Percentiles rank a stretch among this genome's conserved stretches.
Evolutionary conservation across 768 basidiomycete genomes (phyloP).

Genomic region (Stropharia rugosoannulata): DNA sequence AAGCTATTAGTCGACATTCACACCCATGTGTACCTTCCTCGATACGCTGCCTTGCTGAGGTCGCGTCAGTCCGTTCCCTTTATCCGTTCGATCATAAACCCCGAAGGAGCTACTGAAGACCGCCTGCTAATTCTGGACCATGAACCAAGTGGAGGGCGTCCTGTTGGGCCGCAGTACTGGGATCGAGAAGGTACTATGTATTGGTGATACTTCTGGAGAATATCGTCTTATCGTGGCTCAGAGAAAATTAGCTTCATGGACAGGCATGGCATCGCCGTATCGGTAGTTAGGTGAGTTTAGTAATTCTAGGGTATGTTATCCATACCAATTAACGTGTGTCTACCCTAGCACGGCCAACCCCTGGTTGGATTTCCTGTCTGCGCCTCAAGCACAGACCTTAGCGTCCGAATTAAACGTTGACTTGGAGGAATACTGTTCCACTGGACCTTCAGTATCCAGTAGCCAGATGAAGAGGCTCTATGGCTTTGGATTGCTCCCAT

Average conservation of each 20-base stretch:
- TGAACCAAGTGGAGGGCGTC: constrained; percentile 77
- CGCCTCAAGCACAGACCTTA: constrained; percentile 61
- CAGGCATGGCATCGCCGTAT: constrained; percentile 74
- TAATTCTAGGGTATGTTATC: not conserved
- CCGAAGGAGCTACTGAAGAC: constrained; percentile 56
- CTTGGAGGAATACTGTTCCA: constrained; percentile 76
- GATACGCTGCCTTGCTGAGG: constrained; percentile 71
- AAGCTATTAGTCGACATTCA: constrained; percentile 74
- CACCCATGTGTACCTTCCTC: constrained; percentile 82
- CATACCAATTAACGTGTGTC: constrained; percentile 2
- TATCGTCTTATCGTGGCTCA: constrained; percentile 1
- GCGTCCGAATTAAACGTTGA: constrained; percentile 75
- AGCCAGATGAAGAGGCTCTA: constrained; percentile 62
- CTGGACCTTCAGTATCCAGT: constrained; percentile 45
- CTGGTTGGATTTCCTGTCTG: constrained; percentile 85
- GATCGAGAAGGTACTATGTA: constrained; percentile 39
- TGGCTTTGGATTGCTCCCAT: constrained; percentile 82
- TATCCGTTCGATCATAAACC: constrained; percentile 49
- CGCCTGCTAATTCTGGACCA: constrained; percentile 76
- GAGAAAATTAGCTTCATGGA: constrained; percentile 86
- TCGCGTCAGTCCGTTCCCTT: constrained; percentile 63
- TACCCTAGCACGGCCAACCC: constrained; percentile 76
- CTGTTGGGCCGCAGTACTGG: constrained; percentile 86
- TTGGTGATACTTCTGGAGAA: not conserved
- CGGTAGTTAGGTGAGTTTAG: constrained; percentile 65